phyloP scores from a whole-genome alignment of 768 basidiomycete genomes.

The Lentinula aciculospora region DNA sequence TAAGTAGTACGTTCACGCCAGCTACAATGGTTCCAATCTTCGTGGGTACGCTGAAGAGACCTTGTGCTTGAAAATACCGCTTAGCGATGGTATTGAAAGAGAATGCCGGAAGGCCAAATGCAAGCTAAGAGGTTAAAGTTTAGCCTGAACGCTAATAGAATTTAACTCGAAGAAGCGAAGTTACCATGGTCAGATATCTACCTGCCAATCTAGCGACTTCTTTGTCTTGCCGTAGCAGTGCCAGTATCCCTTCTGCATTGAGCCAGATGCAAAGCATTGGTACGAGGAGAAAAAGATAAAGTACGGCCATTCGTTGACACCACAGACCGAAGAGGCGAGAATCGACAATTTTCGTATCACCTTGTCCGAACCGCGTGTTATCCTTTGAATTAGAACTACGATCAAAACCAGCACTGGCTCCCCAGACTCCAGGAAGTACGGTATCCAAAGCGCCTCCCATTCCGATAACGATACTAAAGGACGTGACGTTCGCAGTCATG shows the following conservation, averaged over 20 bases:
- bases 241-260: constrained; percentile 52
- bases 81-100: constrained; percentile 34
- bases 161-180: constrained; percentile 36
- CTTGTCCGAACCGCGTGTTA: constrained; percentile 30
- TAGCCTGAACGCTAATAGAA: background rate
- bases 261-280: constrained; percentile 33
- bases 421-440: constrained; percentile 72
- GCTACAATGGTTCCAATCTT: constrained; percentile 78
- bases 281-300: background rate
- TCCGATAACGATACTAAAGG: constrained; percentile 28
- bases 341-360: constrained; percentile 24
- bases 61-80: constrained; percentile 24
- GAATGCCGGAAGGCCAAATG: constrained; percentile 33
- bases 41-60: constrained; percentile 81
- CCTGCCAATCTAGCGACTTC: constrained; percentile 54
- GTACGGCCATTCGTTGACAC: constrained; percentile 53
- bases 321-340: constrained; percentile 45
- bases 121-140: background rate
- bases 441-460: constrained; percentile 65
- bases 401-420: constrained; percentile 27
- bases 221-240: constrained; percentile 48
- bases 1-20: constrained; percentile 61
- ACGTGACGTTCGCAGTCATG: constrained; percentile 38
- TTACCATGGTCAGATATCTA: constrained; percentile 45
- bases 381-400: background rate